These are phyloP conservation scores for Bryum argenteum DNA, from an alignment of 225 moss, liverwort and hornwort genomes.

Conservation along the genomic window DNA sequence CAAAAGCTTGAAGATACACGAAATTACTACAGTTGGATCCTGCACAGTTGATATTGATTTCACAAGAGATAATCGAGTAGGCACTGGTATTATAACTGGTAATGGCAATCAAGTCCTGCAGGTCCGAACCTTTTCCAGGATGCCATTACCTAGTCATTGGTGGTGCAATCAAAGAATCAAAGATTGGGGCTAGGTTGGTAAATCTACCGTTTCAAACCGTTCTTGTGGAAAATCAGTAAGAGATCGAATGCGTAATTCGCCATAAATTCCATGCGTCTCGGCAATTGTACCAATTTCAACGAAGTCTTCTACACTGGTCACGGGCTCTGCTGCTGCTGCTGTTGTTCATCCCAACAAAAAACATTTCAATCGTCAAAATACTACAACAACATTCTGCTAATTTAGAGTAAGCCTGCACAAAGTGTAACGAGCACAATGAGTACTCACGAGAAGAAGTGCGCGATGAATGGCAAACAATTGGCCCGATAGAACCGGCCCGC, in stretches of 20 bases:
- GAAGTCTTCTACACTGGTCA: constrained; percentile 39
- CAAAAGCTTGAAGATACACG: background rate
- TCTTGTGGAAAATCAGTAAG: constrained; percentile 92
- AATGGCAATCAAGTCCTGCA: background rate
- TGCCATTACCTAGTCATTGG: background rate
- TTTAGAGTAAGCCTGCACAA: background rate
- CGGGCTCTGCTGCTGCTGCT: constrained; percentile 25
- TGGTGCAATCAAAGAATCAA: constrained; percentile 9
- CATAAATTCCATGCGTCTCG: constrained; percentile 80
- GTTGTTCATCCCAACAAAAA: constrained; percentile 15
- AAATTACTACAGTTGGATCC: background rate
- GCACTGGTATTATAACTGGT: background rate
- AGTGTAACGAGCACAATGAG: background rate
- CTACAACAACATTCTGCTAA: background rate
- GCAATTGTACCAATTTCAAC: constrained; percentile 92
- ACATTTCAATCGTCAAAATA: background rate
- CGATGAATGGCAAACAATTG: constrained; percentile 30
- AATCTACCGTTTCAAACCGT: constrained; percentile 81
- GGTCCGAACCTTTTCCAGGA: background rate
- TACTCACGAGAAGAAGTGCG: constrained; percentile 41
- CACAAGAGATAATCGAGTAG: background rate
- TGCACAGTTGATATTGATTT: background rate
- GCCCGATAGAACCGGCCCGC: background rate
- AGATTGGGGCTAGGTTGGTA: background rate
- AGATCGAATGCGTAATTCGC: constrained; percentile 87